phyloP scores from a whole-genome alignment of 306 rosid genomes.

The Rosa lucieae region DNA sequence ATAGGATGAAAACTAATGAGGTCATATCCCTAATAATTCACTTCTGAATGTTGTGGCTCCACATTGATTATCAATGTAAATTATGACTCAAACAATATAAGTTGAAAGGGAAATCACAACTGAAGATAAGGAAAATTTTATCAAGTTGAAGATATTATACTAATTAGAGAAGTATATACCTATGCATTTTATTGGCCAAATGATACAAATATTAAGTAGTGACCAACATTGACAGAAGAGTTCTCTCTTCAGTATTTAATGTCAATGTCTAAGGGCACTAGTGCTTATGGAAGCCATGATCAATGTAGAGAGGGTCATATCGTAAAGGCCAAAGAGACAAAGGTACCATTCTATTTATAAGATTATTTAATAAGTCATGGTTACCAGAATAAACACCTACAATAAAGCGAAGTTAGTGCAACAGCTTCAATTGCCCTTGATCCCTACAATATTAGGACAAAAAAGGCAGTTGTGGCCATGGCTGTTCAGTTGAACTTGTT shows the following conservation, averaged over 20 bases:
- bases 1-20: not conserved
- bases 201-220: not conserved
- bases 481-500: slow-evolving; percentile 10
- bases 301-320: not conserved
- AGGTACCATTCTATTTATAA: not conserved
- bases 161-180: not conserved
- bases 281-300: not conserved
- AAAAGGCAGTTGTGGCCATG: not conserved
- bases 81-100: not conserved
- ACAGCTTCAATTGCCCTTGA: slow-evolving; percentile 22
- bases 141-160: not conserved
- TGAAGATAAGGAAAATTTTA: not conserved
- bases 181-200: not conserved
- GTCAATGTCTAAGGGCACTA: not conserved
- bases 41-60: not conserved
- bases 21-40: not conserved
- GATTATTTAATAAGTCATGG: not conserved
- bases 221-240: not conserved
- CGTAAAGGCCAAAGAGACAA: not conserved
- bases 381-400: not conserved
- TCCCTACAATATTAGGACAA: slow-evolving; percentile 7
- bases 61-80: not conserved
- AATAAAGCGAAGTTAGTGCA: not conserved
- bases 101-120: not conserved
- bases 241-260: not conserved